phyloP scores from a whole-genome alignment of 495 filamentous ascomycete genomes.

The Penicillium arizonense region DNA sequence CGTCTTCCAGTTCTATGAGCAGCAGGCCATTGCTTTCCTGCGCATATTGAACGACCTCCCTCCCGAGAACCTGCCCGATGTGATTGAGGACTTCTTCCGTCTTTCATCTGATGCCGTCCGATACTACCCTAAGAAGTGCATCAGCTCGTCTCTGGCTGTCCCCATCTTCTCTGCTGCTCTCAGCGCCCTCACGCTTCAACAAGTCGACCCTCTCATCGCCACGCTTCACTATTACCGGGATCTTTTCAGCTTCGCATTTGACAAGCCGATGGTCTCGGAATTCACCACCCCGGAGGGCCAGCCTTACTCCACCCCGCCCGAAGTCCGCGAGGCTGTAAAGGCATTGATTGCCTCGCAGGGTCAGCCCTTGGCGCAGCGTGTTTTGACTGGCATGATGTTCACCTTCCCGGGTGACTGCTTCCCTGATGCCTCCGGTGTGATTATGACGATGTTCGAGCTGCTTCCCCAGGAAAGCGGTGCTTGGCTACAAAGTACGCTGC shows the following conservation, averaged over 20 bases:
- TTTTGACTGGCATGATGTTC: conserved; percentile 98
- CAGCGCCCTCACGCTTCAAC: conserved; percentile 80
- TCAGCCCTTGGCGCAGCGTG: conserved; percentile 75
- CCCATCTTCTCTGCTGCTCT: conserved; percentile 85
- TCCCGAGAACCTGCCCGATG: conserved; percentile 85
- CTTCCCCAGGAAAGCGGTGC: conserved; percentile 70
- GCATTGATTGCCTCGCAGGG: conserved; percentile 69
- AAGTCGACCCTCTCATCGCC: conserved; percentile 85
- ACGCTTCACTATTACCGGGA: conserved; percentile 93
- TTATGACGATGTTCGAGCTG: conserved; percentile 85
- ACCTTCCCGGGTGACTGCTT: conserved; percentile 94
- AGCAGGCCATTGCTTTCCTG: conserved; percentile 84
- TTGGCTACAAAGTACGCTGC: conserved; percentile 81
- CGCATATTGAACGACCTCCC: conserved; percentile 82
- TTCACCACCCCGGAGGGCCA: conserved; percentile 48
- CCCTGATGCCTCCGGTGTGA: conserved; percentile 86
- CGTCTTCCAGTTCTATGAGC: conserved; percentile 92
- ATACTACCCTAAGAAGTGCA: conserved; percentile 81
- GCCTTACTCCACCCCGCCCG: conserved; percentile 51
- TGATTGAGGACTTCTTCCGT: conserved; percentile 98
- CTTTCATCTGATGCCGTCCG: conserved; percentile 85
- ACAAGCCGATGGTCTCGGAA: conserved; percentile 71
- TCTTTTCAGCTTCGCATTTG: conserved; percentile 81
- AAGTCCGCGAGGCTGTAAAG: conserved; percentile 70
- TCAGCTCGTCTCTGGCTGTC: conserved; percentile 71